A percentile compares a stretch with the other conserved stretches of the same genome.
phyloP scores from a whole-genome alignment of 306 rosid genomes.

The Cicer chorassanicum region DNA sequence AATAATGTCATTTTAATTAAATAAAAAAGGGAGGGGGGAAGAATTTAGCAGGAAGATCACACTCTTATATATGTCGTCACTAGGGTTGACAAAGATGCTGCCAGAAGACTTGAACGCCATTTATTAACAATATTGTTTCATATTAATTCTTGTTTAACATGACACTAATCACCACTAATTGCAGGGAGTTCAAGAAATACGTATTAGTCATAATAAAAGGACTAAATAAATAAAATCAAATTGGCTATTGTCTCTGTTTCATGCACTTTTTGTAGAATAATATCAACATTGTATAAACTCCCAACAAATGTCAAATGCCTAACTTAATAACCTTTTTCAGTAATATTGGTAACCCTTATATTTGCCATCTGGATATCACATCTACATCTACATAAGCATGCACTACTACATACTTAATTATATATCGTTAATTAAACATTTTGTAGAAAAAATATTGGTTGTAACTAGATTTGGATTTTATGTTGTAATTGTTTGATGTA shows the following conservation, averaged over 20 bases:
- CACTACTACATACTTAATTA: too few relatives aligned
- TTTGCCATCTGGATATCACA: background rate
- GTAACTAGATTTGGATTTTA: background rate
- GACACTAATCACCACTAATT: conserved; percentile 40
- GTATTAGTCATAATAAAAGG: conserved; percentile 28
- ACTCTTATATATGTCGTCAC: conserved; percentile 58
- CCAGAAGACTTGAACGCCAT: conserved; percentile 35
- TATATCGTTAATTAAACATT: background rate
- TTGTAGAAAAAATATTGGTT: background rate
- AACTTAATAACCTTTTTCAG: conserved; percentile 37
- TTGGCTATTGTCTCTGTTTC: conserved; percentile 40
- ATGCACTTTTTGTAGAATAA: conserved; percentile 57
- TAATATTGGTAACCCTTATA: conserved; percentile 3
- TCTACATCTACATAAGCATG: too few relatives aligned
- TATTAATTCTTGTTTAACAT: conserved; percentile 37
- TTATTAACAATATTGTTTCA: conserved; percentile 1
- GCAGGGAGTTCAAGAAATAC: conserved; percentile 43
- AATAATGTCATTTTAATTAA: conserved; percentile 38
- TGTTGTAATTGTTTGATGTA: too few relatives aligned
- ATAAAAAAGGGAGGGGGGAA: background rate
- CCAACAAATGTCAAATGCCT: conserved; percentile 46
- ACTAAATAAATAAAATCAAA: conserved; percentile 31
- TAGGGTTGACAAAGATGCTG: conserved; percentile 65
- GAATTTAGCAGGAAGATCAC: conserved; percentile 39
- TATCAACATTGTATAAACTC: conserved; percentile 39